phyloP scores from a whole-genome alignment of 495 filamentous ascomycete species.

The Trichoderma reesei region DNA sequence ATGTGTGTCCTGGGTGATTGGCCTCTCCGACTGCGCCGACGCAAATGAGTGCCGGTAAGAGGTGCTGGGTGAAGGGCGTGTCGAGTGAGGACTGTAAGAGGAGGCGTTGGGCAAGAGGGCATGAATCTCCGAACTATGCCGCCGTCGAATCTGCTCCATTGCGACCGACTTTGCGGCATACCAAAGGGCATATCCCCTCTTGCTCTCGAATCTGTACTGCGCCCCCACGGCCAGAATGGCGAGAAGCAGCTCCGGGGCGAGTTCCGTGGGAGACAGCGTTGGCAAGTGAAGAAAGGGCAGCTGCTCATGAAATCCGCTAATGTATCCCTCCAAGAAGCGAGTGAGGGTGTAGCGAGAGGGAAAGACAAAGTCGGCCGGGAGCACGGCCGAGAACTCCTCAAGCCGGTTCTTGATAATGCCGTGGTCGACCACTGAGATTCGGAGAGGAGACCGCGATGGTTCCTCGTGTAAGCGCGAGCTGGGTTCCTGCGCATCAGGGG shows the following conservation, averaged over 20 bases:
- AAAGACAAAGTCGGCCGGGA: conserved; percentile 58
- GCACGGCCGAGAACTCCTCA: conserved; percentile 54
- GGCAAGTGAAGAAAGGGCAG: conserved; percentile 61
- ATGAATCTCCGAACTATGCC: conserved; percentile 41
- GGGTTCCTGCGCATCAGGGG: conserved; percentile 49
- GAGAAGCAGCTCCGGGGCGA: conserved; percentile 51
- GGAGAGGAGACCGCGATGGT: conserved; percentile 43
- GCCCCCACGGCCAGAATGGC: conserved; percentile 57
- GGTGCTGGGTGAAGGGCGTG: conserved; percentile 40
- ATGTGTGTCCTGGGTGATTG: conserved; percentile 43
- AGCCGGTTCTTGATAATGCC: conserved; percentile 52
- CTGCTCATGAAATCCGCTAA: conserved; percentile 59
- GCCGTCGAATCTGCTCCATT: conserved; percentile 42
- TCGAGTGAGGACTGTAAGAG: conserved; percentile 42
- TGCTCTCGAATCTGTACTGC: conserved; percentile 60
- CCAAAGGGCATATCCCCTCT: conserved; percentile 58
- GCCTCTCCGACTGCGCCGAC: conserved; percentile 39
- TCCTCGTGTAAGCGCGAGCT: conserved; percentile 33
- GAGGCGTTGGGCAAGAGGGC: conserved; percentile 38
- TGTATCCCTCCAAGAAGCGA: conserved; percentile 55
- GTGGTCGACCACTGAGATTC: conserved; percentile 55
- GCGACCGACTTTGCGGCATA: conserved; percentile 52
- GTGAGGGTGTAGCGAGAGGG: conserved; percentile 55
- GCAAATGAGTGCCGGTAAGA: conserved; percentile 42
- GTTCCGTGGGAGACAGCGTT: conserved; percentile 44